A percentile compares a stretch with the other conserved stretches of the same genome.
Conservation (phyloP, 169 alveolate species). For the Plasmodium gonderi region DNA sequence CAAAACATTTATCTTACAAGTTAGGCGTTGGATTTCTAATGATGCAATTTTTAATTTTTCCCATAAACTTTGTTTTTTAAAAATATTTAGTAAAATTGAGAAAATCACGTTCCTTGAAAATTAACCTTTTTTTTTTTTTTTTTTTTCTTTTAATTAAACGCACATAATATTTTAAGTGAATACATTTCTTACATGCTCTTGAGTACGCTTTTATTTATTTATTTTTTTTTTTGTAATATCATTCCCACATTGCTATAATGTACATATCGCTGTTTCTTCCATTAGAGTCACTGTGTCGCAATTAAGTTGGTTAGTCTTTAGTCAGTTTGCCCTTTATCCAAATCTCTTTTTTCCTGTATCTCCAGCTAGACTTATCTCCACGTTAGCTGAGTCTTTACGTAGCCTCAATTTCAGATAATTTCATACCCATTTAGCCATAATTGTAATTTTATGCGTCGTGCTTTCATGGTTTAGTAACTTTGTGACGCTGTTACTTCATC, state of each 20-base stretch:
- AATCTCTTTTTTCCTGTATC: too few relatives aligned
- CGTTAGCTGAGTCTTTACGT: neutral
- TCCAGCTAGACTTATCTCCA: too few relatives aligned
- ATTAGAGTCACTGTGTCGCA: neutral
- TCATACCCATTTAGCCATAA: too few relatives aligned
- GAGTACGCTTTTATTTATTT: neutral
- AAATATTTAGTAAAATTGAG: neutral
- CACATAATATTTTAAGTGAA: neutral
- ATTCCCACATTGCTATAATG: neutral
- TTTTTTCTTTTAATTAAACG: neutral
- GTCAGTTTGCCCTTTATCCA: too few relatives aligned
- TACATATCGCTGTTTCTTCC: neutral
- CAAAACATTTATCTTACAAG: neutral
- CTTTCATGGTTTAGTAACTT: too few relatives aligned
- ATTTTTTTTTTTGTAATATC: neutral
- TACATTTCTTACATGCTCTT: neutral
- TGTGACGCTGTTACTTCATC: too few relatives aligned
- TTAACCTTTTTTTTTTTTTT: too few relatives aligned
- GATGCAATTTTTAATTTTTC: neutral
- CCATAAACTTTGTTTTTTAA: neutral
- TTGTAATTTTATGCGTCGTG: too few relatives aligned
- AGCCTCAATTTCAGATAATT: neutral
- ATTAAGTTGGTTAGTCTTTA: neutral
- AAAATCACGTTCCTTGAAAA: neutral
- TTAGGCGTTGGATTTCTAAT: neutral